Percentiles rank a stretch among this genome's conserved stretches.
Conservation (phyloP, 768 basidiomycete species). For the Pisolithus tinctorius region DNA sequence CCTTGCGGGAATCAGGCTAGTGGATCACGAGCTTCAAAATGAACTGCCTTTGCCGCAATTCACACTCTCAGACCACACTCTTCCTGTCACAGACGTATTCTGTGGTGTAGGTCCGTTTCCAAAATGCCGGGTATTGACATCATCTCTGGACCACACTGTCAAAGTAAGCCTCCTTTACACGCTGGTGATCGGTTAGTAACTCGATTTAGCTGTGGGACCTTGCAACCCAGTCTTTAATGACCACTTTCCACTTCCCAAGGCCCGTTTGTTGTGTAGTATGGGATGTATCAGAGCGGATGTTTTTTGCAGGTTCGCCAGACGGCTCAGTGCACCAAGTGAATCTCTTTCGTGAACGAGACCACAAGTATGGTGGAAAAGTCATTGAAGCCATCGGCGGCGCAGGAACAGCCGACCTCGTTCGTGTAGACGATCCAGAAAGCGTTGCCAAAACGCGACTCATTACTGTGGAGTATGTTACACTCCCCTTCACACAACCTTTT, state of each 20-base stretch:
- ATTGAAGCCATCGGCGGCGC: constrained; percentile 72
- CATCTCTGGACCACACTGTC: constrained; percentile 84
- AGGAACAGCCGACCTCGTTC: constrained; percentile 63
- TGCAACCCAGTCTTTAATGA: constrained; percentile 64
- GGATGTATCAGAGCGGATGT: constrained; percentile 81
- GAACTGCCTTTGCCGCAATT: constrained; percentile 74
- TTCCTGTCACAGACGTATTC: constrained; percentile 76
- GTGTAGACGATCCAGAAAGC: constrained; percentile 47
- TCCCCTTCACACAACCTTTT: background rate
- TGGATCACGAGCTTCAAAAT: constrained; percentile 68
- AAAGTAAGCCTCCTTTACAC: constrained; percentile 49
- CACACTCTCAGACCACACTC: constrained; percentile 84
- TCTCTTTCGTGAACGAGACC: constrained; percentile 58
- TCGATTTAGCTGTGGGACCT: constrained; percentile 72
- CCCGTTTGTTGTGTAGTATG: constrained; percentile 65
- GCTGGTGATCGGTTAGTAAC: constrained; percentile 9
- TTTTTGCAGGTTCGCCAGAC: constrained; percentile 77
- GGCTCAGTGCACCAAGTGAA: constrained; percentile 78
- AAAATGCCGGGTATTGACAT: constrained; percentile 67
- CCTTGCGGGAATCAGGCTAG: constrained; percentile 42
- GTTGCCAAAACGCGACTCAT: constrained; percentile 57
- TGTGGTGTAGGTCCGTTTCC: constrained; percentile 81
- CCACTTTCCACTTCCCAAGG: constrained; percentile 83
- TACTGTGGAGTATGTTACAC: constrained; percentile 50
- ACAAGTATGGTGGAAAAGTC: constrained; percentile 42